Conservation (phyloP, 2,329 filamentous ascomycete genomes). For the Exophiala aquamarina region DNA sequence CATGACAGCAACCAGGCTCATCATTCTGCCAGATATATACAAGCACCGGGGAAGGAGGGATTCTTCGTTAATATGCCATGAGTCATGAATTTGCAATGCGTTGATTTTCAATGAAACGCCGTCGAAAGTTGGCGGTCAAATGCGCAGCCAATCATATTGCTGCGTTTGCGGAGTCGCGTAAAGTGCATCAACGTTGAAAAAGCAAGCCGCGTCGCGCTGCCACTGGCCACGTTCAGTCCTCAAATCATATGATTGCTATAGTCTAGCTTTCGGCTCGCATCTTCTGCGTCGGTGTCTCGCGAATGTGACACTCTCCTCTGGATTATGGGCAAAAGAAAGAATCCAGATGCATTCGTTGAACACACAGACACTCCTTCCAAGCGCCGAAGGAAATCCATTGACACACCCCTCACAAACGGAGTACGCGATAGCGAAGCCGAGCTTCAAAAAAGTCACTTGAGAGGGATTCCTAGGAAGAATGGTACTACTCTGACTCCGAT, state of each 20-base stretch:
- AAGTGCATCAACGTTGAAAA: not conserved
- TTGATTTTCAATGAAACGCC: too few species aligned
- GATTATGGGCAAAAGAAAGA: constrained; percentile 19
- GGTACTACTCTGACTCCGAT: constrained; percentile 21
- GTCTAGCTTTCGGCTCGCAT: too few species aligned
- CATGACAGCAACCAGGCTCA: too few species aligned
- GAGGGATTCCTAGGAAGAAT: constrained; percentile 41
- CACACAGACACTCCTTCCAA: constrained; percentile 19
- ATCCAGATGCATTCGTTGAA: constrained; percentile 10
- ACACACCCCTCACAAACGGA: constrained; percentile 6
- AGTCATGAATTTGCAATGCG: too few species aligned
- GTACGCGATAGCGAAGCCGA: constrained; percentile 1
- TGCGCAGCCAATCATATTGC: constrained; percentile 17
- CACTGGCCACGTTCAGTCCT: not conserved
- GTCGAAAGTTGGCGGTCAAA: constrained; percentile 7
- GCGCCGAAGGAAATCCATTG: constrained; percentile 13
- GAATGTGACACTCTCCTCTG: too few species aligned
- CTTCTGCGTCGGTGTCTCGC: too few species aligned
- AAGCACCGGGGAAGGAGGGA: too few species aligned
- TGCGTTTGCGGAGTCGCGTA: constrained; percentile 2
- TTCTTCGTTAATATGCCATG: too few species aligned
- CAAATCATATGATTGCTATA: too few species aligned
- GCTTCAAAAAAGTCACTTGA: not conserved
- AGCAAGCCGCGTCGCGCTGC: constrained; percentile 7
- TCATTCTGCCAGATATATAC: constrained; percentile 4